Evolutionary conservation across 2,329 filamentous ascomycete genomes (phyloP).

Genomic region (Aspergillus melleus): DNA sequence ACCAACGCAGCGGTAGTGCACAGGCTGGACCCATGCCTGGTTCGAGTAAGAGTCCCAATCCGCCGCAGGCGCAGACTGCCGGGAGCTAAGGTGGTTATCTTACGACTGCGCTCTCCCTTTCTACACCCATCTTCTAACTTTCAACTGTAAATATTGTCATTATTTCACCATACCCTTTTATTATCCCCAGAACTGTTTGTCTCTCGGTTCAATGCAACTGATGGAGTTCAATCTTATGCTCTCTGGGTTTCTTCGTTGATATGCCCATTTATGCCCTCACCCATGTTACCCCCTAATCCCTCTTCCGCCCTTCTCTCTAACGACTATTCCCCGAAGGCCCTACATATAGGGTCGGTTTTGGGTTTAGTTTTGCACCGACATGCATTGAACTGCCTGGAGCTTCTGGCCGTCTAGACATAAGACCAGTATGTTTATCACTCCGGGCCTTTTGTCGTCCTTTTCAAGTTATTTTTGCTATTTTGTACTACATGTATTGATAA

Average conservation of each 20-base stretch:
- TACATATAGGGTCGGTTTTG: background rate
- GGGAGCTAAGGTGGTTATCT: constrained; percentile 34
- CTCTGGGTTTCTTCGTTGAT: background rate
- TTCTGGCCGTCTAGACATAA: constrained; percentile 1
- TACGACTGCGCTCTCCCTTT: background rate
- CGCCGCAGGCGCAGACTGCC: constrained; percentile 43
- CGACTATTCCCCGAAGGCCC: background rate
- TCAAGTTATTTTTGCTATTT: constrained; percentile 4
- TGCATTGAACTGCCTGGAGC: background rate
- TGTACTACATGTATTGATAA: constrained; percentile 28
- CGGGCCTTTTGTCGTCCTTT: constrained; percentile 8
- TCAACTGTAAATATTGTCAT: constrained; percentile 14
- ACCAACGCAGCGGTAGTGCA: constrained; percentile 46
- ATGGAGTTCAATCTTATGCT: constrained; percentile 1
- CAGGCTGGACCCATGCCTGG: constrained; percentile 40
- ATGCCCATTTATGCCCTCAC: background rate
- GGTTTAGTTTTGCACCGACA: background rate
- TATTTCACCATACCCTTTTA: constrained; percentile 4
- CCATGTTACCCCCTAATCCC: background rate
- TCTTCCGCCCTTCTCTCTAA: background rate
- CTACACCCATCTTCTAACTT: constrained; percentile 30
- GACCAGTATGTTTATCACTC: constrained; percentile 10
- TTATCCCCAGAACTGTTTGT: background rate
- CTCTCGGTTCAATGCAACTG: background rate
- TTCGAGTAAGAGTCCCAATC: constrained; percentile 43